These are phyloP conservation scores for Backusella morwellensis DNA, from an alignment of 192 early-diverging fungal species.

Conservation along the genomic window DNA sequence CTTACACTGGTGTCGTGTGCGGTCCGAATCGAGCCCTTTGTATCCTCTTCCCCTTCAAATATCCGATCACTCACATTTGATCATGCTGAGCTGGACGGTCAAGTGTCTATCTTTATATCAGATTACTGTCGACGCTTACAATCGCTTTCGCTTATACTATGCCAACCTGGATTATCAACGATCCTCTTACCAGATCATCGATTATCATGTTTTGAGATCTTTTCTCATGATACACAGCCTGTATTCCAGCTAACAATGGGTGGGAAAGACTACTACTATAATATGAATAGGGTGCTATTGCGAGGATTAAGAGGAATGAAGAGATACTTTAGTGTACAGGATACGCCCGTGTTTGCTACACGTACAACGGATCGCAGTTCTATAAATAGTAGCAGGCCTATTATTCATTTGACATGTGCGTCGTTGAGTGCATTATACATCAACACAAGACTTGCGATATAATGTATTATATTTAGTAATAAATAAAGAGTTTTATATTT, in stretches of 20 bases:
- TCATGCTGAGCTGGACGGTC: background rate
- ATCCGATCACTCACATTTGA: background rate
- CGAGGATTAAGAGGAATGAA: background rate
- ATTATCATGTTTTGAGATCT: background rate
- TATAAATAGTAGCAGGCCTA: background rate
- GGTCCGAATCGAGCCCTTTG: background rate
- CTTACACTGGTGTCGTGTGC: background rate
- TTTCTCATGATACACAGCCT: background rate
- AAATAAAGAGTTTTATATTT: background rate
- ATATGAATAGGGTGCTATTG: background rate
- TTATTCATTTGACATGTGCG: background rate
- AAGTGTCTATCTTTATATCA: background rate
- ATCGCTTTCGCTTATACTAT: background rate
- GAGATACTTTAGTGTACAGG: background rate
- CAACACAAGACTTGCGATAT: background rate
- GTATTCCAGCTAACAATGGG: background rate
- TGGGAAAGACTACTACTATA: background rate
- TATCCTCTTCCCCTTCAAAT: background rate
- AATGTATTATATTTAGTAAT: background rate
- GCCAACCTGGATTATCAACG: background rate
- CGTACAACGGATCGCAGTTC: background rate
- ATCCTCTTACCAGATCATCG: background rate
- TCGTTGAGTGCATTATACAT: background rate
- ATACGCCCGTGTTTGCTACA: background rate
- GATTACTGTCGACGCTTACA: background rate